Base-by-base conservation (phyloP, 225 moss, liverwort and hornwort species). In the Straminergon stramineum region DNA sequence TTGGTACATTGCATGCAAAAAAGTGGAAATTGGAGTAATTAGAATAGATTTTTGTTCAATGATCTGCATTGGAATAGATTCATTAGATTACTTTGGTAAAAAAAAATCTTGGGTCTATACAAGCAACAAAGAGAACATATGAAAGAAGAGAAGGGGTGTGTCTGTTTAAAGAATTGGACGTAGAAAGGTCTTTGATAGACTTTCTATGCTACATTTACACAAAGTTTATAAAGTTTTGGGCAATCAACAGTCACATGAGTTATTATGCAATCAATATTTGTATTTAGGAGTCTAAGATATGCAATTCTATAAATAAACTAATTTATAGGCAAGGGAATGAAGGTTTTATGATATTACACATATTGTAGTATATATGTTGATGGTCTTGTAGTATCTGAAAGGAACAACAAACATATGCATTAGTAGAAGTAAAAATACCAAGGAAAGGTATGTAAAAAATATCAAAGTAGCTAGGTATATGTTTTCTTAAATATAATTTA, bases 371-470 rank as follows among this genome's bases (percentile, higher is more conserved):
- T 79, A 27, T 9, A 35, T 53, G 8, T 37, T 56, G 10, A 60
- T 2, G 1, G 12, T 28, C 1, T 39, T 60, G 4, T 12, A 26
- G 0, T 80, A 11, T 39, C 1, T 10, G 1, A 7, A 80, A 28
- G 1, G 6, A 58, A 2, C 0, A 0, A 60, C 1, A 28, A 18
- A 18, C 4, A 57, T 3, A 56, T n/a, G 16, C 17, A n/a, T 39
- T 37, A 37, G 10, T 0, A 1, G 4, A 11, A 24, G 27, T 15
- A n/a, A 76, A 28, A 48, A 51, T 19, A 75, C 13, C 7, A 20
- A 76, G 12, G 11, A 52, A 51, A 18, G 12, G 7, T 30, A 30
- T 0, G 2, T 30, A 4, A 75, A 75, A 75, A 45, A 48, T 48
- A 48, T 48, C 48, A 17, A 71, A 71, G 15, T 73, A 73, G 4